A percentile compares a stretch with the other conserved stretches of the same genome.
phyloP scores from a whole-genome alignment of 2,329 filamentous ascomycete genomes.

The Emergomyces pasteurianus region DNA sequence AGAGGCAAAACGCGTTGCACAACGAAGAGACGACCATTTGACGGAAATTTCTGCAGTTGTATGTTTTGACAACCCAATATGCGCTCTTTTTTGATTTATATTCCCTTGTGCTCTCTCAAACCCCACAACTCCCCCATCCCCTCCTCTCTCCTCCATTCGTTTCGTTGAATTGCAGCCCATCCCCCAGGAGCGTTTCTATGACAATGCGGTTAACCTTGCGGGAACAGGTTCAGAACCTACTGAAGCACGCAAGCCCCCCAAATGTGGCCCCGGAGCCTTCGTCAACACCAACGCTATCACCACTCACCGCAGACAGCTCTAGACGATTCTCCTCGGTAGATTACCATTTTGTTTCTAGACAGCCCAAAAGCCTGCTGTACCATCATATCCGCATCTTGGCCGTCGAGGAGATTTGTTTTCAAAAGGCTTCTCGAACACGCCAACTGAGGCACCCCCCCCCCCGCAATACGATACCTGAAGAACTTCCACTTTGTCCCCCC shows the following conservation, averaged over 20 bases:
- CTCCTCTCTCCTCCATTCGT: neutral
- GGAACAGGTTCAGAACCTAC: neutral
- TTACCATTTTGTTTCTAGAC: constrained; percentile 9
- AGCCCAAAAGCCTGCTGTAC: constrained; percentile 2
- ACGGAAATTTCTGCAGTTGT: neutral
- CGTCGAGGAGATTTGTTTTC: neutral
- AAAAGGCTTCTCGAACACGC: neutral
- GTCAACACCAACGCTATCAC: neutral
- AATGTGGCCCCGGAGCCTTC: neutral
- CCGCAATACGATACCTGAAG: neutral
- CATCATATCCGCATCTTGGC: constrained; percentile 3
- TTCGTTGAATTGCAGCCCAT: neutral
- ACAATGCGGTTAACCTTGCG: neutral
- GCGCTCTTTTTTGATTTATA: neutral
- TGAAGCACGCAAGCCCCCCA: neutral
- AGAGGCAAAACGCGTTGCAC: neutral
- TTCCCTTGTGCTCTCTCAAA: neutral
- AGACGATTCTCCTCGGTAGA: constrained; percentile 11
- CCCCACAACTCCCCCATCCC: too few relatives aligned
- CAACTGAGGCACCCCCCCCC: neutral
- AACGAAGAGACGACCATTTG: neutral
- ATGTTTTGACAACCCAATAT: neutral
- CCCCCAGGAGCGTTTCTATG: neutral
- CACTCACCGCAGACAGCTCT: constrained; percentile 4
- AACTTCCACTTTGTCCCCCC: neutral